Conservation (phyloP, 352 stramenopile species). For the Pythium aphanidermatum region DNA sequence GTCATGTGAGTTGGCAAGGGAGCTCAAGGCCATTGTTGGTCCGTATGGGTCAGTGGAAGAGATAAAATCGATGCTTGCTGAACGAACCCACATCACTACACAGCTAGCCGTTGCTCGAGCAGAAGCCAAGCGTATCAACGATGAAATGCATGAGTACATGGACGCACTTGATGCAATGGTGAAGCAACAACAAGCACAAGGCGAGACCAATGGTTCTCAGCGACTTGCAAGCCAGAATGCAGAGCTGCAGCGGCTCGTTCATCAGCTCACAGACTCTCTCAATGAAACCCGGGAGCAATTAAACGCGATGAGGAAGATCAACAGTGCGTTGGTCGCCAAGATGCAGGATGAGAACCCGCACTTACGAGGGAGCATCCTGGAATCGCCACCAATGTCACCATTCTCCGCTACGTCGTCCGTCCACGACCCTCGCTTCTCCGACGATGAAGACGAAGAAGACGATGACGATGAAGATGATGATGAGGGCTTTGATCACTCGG, state of each 20-base stretch:
- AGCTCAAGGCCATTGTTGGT: conserved; percentile 52
- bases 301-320: conserved; percentile 67
- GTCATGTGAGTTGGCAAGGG: conserved; percentile 40
- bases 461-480: conserved; percentile 28
- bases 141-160: conserved; percentile 61
- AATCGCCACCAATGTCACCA: conserved; percentile 30
- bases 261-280: conserved; percentile 67
- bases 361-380: conserved; percentile 42
- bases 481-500: not conserved
- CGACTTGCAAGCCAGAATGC: conserved; percentile 56
- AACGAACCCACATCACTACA: conserved; percentile 43
- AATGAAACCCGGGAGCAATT: conserved; percentile 68
- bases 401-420: conserved; percentile 28
- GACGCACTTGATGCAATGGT: conserved; percentile 39
- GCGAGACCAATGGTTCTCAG: conserved; percentile 37
- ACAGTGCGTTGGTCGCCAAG: conserved; percentile 57
- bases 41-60: conserved; percentile 44
- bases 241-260: conserved; percentile 63
- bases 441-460: conserved; percentile 52
- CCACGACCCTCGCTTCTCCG: conserved; percentile 37
- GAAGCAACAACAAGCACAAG: conserved; percentile 63
- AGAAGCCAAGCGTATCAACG: conserved; percentile 39
- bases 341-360: conserved; percentile 54
- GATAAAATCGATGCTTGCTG: conserved; percentile 46
- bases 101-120: conserved; percentile 50